Evolutionary conservation across 768 basidiomycete species (phyloP), one percentile per base, ranked within the genome.

Genomic region (Amanita pseudoporphyria): DNA sequence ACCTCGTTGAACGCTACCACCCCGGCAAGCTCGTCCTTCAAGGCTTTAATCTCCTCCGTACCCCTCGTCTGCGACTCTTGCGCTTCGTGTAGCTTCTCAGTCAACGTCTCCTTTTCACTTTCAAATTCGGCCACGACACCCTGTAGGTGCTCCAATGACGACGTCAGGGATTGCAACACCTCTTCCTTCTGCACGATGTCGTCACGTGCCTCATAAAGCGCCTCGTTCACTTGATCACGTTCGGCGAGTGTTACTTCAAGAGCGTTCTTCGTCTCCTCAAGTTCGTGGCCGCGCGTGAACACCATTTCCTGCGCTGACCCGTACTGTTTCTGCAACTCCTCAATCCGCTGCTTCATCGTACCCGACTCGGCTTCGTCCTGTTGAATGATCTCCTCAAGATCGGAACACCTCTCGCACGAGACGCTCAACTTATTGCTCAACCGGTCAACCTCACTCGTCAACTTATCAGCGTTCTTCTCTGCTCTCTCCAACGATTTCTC

Each of bases 401-500:
- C 39, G 16, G 31, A 19, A 22, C 48, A 49, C 28, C 21, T 40
- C 14, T n/a, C n/a, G n/a, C n/a, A n/a, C n/a, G n/a, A n/a, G n/a
- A n/a, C n/a, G n/a, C n/a, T n/a, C n/a, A n/a, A 9, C 26, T 49
- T 39, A 9, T 18, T 9, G 19, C 24, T 26, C 31, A 49, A 12
- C n/a, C 42, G 48, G 9, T 31, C 13, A 3, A 42, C 37, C 16
- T 49, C 40, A 16, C 22, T 31, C 1, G 19, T 42, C 22, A 49
- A 14, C 22, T 19, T 33, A 21, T 9, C 31, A 28, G 31, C 48
- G 14, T 49, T 38, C 31, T 38, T 24, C 26, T 49, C 48, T 10
- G 40, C 48, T 33, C 31, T 49, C 30, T 41, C 18, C 31, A 49
- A 33, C 16, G 40, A 49, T 16, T 42, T 26, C 9, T 49, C 48